A percentile compares a stretch with the other conserved stretches of the same genome.
Evolutionary conservation across 2,329 filamentous ascomycete species (phyloP).

Genomic region (Neonectria faginata): DNA sequence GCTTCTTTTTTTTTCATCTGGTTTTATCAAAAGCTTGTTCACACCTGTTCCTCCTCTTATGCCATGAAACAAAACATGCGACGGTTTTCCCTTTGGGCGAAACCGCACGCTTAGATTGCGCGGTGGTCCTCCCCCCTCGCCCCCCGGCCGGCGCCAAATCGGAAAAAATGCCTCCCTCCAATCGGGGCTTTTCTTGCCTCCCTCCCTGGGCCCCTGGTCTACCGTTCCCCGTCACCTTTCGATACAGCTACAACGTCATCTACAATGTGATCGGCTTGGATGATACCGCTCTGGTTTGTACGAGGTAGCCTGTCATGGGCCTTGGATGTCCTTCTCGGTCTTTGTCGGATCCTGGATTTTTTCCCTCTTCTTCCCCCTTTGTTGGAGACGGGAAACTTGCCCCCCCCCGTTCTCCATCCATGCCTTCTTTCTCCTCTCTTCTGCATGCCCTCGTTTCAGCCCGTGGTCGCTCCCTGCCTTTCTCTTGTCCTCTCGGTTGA

Average conservation of each 20-base stretch:
- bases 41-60: too few relatives aligned
- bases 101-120: background rate
- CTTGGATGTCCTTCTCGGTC: too few relatives aligned
- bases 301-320: background rate
- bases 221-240: too few relatives aligned
- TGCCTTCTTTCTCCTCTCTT: background rate
- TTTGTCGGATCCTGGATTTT: background rate
- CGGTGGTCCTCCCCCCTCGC: too few relatives aligned
- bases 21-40: too few relatives aligned
- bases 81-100: background rate
- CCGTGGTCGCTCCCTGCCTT: background rate
- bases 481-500: conserved; percentile 1
- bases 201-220: too few relatives aligned
- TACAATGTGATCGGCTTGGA: background rate
- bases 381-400: background rate
- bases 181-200: conserved; percentile 13
- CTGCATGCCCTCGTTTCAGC: conserved; percentile 3
- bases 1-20: background rate
- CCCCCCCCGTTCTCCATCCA: background rate
- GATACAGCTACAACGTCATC: background rate
- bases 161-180: conserved; percentile 16
- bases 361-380: background rate
- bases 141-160: background rate
- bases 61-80: background rate
- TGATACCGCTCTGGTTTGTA: background rate